Evolutionary conservation across 2,329 filamentous ascomycete species (phyloP), one percentile per base, ranked within the genome.

Genomic region (Pyrenophora tritici-repentis): DNA sequence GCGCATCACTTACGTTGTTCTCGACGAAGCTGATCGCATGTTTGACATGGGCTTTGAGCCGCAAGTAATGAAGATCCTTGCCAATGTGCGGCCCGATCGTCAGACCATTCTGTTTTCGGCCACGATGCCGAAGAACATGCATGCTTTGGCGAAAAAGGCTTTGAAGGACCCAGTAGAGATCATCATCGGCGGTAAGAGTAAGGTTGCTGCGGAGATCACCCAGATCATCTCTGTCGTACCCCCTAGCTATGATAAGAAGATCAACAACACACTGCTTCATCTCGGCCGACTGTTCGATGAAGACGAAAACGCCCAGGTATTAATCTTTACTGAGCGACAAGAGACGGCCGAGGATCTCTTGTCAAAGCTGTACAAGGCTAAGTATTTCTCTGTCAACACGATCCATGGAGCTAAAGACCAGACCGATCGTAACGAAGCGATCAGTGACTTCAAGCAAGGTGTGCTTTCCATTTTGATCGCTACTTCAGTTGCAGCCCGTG

Each of bases 11-110:
- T 99, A 97, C 71, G 86, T 97, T 18, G 94, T 99, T 9, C 83
- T 99, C 36, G 94, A 99, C 70, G 94, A 99, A 76, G 94, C 94
- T 40, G 94, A 99, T 75, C 88, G 94, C 56, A 97, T 99, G 94
- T 97, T 97, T 71, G 94, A 99, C 73, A 97, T 99, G 94, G 94
- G 94, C 12, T 99, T 99, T 68, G 93, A 96, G 75, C 93, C 94
- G 2, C 94, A 99, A 73, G 92, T 99, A 46, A 94, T 94, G 85
- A 97, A 96, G 74, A 94, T 99, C 51, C 86, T 97, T 70, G 86
- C 86, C 60, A 96, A 94, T 66, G 89, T 96, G 71, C 87, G 94
- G 40, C 92, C 94, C 0, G 90, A 97, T 71, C 87, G 90, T 42
- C 94, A 99, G 71, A 96, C 91, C 0, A 91, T 97, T 43, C 81